Evolutionary conservation across 2,329 filamentous ascomycete genomes (phyloP).

Genomic region (Botryosphaeria dothidea): DNA sequence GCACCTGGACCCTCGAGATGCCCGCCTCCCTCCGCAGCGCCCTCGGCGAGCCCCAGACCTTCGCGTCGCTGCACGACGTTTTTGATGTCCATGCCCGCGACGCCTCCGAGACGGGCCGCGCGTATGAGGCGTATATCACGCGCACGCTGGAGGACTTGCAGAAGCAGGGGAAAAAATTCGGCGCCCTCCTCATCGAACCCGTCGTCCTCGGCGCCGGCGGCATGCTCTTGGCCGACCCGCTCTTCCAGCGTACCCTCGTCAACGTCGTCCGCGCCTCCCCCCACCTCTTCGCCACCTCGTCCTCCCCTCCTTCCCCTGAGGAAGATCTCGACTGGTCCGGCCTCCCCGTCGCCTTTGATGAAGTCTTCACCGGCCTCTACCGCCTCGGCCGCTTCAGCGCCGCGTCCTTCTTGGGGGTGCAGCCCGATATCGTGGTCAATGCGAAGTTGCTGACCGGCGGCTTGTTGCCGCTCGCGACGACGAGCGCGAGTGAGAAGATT

Average conservation of each 20-base stretch:
- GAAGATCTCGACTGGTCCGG: constrained; percentile 60
- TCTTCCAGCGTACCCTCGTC: constrained; percentile 75
- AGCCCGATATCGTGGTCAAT: constrained; percentile 77
- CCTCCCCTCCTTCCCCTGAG: constrained; percentile 20
- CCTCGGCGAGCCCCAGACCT: constrained; percentile 48
- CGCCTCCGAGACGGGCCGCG: constrained; percentile 24
- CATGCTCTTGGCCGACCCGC: constrained; percentile 79
- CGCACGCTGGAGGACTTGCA: constrained; percentile 32
- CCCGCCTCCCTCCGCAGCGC: neutral
- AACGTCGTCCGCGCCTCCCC: constrained; percentile 63
- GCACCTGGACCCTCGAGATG: constrained; percentile 55
- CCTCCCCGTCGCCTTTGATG: constrained; percentile 78
- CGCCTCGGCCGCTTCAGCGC: constrained; percentile 73
- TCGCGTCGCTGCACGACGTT: constrained; percentile 34
- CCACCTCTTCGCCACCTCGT: constrained; percentile 50
- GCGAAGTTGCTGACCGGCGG: constrained; percentile 84
- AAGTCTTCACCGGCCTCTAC: constrained; percentile 85
- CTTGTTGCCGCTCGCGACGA: constrained; percentile 74
- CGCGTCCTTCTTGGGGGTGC: constrained; percentile 66
- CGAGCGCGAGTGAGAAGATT: constrained; percentile 71
- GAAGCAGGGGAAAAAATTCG: constrained; percentile 65
- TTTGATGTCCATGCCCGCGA: constrained; percentile 45
- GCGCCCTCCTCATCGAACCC: constrained; percentile 78
- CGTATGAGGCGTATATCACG: constrained; percentile 1
- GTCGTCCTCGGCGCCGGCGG: constrained; percentile 79